Base-by-base conservation (phyloP, 2,329 filamentous ascomycete genomes). In the Calonectria multiphialidica region DNA sequence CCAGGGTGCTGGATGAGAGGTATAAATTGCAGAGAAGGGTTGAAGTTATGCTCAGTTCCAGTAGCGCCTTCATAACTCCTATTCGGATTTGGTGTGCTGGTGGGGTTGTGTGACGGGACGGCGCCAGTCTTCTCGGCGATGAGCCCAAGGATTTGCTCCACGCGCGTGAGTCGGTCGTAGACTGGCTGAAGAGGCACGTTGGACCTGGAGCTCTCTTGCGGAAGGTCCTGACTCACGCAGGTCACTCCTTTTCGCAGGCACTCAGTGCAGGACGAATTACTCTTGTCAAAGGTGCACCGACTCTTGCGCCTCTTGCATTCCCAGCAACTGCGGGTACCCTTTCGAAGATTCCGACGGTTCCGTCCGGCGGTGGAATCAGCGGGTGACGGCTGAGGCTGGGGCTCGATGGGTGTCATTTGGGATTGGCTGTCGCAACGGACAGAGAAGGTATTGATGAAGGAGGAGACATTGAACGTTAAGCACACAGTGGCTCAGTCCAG, bases 261-360 rank as follows among this genome's bases (percentile, higher is more conserved):
- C n/a, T 57, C 33, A 33, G 21, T 23, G n/a, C 53, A 57, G 6
- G 53, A 40, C 12, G 53, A 23, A 40, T 57, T 33, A 25, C n/a
- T 35, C 12, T 40, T 57, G n/a, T 37, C 53, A 25, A 40, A 57
- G 2, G 53, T 57, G 33, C 53, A 57, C 9, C 53, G n/a, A 9
- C 53, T 57, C 13, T 57, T 57, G 33, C 53, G 53, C n/a, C 53
- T 33, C 53, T 57, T 57, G 53, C 53, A 57, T 6, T 57, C 53
- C 53, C 53, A 57, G 21, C 53, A 57, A 21, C 53, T 57, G 53
- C 53, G 53, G 33, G 53, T 57, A 12, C 53, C 33, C 15, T 40
- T 57, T 12, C 53, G 53, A 15, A 37, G 7, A 10, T 9, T 37
- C 53, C 30, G 35, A 4, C 53, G 53, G 33, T 23, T 15, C 18